Base-by-base conservation (phyloP, 2,329 filamentous ascomycete genomes). In the Epichloe aotearoae region DNA sequence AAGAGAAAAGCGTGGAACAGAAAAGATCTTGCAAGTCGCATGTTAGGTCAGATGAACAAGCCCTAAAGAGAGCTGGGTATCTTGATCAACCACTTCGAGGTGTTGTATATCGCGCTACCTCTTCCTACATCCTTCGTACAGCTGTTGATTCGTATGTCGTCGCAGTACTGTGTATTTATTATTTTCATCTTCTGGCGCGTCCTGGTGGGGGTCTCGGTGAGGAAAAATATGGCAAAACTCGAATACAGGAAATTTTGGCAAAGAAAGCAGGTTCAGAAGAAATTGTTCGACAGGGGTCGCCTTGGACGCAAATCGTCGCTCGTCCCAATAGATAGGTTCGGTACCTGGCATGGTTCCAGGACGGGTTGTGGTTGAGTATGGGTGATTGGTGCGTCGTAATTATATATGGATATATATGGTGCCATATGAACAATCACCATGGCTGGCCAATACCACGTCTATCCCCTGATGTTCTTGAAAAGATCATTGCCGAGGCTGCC, bases 381-480 rank as follows among this genome's bases (percentile, higher is more conserved):
- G 30, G n/a, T 37, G 41, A 44, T 48, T 44, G n/a, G 20, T 38
- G 8, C n/a, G 30, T 50, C 14, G 41, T 41, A 26, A 20, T 20
- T 30, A 34, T 33, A 30, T 38, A 30, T 11, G 10, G 26, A 30
- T 10, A 37, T 19, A 17, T 14, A 11, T 30, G 33, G 17, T 49
- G 47, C 19, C 30, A 17, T 43, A 20, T 30, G 30, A 19, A 34
- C 6, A 17, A 19, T 14, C 20, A 38, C 15, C 17, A 14, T 48
- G 17, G 10, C 10, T 14, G 23, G 7, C 17, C 11, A 15, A 20
- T 20, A 12, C 19, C 6, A 47, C 7, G 33, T 30, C n/a, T 43
- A 37, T 66, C 69, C 79, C 60, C 77, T 77, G 62, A 82, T 80
- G 55, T 75, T 70, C 60, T 79, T 79, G 63, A 82, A 81, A 36